Conservation (phyloP, 2,329 filamentous ascomycete genomes). For the Ustilaginoidea virens region DNA sequence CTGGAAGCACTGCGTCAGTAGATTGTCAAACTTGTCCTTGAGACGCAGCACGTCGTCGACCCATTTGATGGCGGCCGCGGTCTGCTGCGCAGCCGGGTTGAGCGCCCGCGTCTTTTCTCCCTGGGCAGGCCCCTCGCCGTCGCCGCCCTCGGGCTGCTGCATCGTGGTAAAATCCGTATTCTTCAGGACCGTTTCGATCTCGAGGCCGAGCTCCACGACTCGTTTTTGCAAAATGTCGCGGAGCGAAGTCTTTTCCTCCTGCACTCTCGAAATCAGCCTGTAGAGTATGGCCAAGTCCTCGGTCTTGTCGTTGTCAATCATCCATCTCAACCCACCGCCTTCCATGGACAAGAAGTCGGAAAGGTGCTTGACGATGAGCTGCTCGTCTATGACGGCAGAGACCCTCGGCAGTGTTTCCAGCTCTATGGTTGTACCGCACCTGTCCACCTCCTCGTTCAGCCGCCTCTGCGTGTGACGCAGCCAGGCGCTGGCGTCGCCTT, state of each 20-base stretch:
- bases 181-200: constrained; percentile 58
- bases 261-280: constrained; percentile 61
- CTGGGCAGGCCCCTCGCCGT: constrained; percentile 32
- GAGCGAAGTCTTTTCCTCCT: constrained; percentile 55
- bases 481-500: constrained; percentile 70
- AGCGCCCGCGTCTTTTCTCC: constrained; percentile 20
- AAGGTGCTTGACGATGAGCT: constrained; percentile 65
- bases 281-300: constrained; percentile 73
- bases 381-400: constrained; percentile 59
- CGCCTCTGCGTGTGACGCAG: constrained; percentile 60
- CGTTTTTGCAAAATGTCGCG: constrained; percentile 57
- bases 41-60: constrained; percentile 77
- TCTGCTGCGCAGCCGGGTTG: constrained; percentile 56
- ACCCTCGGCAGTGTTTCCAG: constrained; percentile 58
- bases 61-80: constrained; percentile 81
- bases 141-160: constrained; percentile 13
- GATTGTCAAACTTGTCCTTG: constrained; percentile 77
- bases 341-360: constrained; percentile 74
- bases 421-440: constrained; percentile 72
- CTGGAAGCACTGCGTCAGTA: constrained; percentile 60
- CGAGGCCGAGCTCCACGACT: constrained; percentile 63
- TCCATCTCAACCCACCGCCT: constrained; percentile 65
- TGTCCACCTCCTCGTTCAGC: constrained; percentile 64
- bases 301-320: constrained; percentile 80
- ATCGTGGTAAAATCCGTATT: constrained; percentile 40